Base-by-base conservation (phyloP, 257 asterid species). In the Dorcoceras hygrometricum region DNA sequence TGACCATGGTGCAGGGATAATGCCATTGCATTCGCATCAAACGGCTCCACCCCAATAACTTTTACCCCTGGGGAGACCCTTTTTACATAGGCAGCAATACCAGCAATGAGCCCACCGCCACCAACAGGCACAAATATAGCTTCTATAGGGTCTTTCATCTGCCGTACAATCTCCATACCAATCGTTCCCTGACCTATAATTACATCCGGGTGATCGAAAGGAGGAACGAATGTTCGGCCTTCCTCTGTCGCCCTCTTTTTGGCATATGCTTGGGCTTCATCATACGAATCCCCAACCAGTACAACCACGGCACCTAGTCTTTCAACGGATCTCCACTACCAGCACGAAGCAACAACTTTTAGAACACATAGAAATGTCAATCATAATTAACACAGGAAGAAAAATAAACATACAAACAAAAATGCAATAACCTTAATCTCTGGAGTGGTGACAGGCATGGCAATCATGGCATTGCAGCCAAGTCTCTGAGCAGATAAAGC, bases 31-130 rank as follows among this genome's bases (percentile, higher is more conserved):
- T 94, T 94, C 28, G 97, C 99, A 75, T 94, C 96, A 58, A 75
- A 75, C 29, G 99, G 97, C 74, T 94, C 99, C 58, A 94, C 99
- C 20, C 99, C 97, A 26, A 90, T 90, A 65, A 94, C 76, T 68
- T 90, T 94, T 63, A 90, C 89, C 51, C 86, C 82, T 27, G 99
- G 97, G 26, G 85, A 75, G 62, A 94, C 97, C 83, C 92, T 87
- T 75, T 90, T 94, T 32, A 94, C 83, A 31, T 85, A 94, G 59
- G 97, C 96, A 76, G 99, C 99, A 71, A 94, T 87, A 25, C 99
- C 99, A 24, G 99, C 99, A 67, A 94, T 87, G 56, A 94, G 95
- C 23, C 99, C 99, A 56, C 99, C 99, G 24, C 99, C 99, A 24
- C 99, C 99, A 27, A 94, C 86, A 9, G 97, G 99, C 61, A 94